Base-by-base conservation (phyloP, 495 filamentous ascomycete genomes). In the Penicillium argentinense region DNA sequence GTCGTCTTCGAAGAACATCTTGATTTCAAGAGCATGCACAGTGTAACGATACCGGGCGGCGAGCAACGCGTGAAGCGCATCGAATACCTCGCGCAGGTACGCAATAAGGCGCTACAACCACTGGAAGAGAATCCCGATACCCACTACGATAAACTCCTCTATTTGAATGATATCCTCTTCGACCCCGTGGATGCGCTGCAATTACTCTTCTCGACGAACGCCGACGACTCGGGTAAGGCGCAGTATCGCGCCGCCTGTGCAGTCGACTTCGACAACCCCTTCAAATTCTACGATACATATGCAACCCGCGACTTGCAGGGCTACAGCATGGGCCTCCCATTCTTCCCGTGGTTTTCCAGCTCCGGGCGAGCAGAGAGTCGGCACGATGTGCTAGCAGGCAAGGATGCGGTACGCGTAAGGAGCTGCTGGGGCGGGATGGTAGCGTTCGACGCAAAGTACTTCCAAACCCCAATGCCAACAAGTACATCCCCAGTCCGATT, bases 371-470 rank as follows among this genome's bases (percentile, higher is more conserved):
- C 67, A 0, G 49, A 57, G 5, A 88, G 83, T 51, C 72, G 86
- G 25, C 54, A 66, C 8, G 84, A 84, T 53, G 79, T 89, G 16
- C 66, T 86, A 6, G 64, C 61, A 3, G 78, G 77, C 18, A 81
- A 68, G 45, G 86, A 89, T 53, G 82, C 83, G 0, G 86, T 93
- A 5, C 74, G 81, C 16, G 87, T 90, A 2, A 78, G 80, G 51
- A 86, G 82, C 51, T 93, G 88, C 64, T 91, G 88, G 88, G 84
- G 85, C 26, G 88, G 88, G 7, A 89, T 90, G 76, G 82, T 87
- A 5, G 86, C 86, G 3, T 89, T 89, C 55, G 83, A 90, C 56
- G 86, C 83, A 2, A 72, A 67, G 39, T 85, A 78, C 47, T 84
- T 91, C 56, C 81, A 63, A 26, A 30, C 33, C 14, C 23, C 24